Evolutionary conservation across 176 grass and related monocot genomes (phyloP).

Genomic region (Chloris gayana): DNA sequence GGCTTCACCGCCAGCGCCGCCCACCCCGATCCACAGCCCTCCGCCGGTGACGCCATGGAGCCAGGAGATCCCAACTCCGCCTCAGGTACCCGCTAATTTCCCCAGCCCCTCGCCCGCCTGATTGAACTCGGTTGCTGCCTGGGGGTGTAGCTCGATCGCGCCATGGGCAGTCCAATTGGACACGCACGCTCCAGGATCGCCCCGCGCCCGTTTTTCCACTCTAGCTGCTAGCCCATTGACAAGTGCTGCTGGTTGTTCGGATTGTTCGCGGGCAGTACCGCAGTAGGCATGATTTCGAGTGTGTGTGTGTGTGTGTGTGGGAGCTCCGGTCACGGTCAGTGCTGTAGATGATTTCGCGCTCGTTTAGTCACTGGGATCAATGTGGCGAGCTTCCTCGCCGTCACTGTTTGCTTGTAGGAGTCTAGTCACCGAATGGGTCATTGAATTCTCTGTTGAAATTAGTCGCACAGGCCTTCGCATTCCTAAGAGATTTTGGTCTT

Average conservation of each 20-base stretch:
- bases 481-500: not conserved
- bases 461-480: not conserved
- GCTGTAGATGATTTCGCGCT: too few relatives aligned
- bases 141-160: conserved; percentile 30
- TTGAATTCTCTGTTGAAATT: not conserved
- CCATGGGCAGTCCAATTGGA: not conserved
- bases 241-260: not conserved
- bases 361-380: too few relatives aligned
- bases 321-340: too few relatives aligned
- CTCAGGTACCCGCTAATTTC: conserved; percentile 31
- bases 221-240: not conserved
- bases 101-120: not conserved
- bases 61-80: conserved; percentile 18
- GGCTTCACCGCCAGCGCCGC: not conserved
- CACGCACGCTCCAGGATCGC: not conserved
- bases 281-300: too few relatives aligned
- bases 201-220: not conserved
- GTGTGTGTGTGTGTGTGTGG: too few relatives aligned
- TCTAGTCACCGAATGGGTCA: not conserved
- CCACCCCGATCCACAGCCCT: conserved; percentile 24
- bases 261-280: not conserved
- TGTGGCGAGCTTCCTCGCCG: too few relatives aligned
- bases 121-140: conserved; percentile 19
- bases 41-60: conserved; percentile 36
- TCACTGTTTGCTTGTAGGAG: not conserved